Evolutionary conservation across 352 stramenopile genomes (phyloP), one percentile per base, ranked within the genome.

Genomic region (Globisporangium middletonii): DNA sequence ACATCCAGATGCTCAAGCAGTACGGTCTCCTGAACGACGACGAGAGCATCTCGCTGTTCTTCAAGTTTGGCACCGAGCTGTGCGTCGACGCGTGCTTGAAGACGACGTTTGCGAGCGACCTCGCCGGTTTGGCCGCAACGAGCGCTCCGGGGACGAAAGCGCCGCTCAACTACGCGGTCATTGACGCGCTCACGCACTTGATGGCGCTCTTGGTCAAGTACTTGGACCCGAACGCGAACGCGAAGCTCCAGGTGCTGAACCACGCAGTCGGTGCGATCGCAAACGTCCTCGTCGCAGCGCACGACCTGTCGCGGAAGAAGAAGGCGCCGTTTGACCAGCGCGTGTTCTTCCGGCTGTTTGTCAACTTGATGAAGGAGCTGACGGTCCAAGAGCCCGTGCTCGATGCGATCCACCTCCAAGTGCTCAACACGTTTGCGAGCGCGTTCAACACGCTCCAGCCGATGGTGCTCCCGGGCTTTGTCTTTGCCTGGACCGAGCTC

Each of bases 401-500:
- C 16, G 96, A 99, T 55, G 76, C 87, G 28, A 98, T 98, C 62
- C 96, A 97, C 48, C 69, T 97, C 18, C 87, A 94, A 62, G 91
- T 99, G 51, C 84, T 99, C 23, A 96, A 96, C 68, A 97, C 97
- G 15, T 99, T 99, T 78, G 94, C 93, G 11, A 97, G 93, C 50
- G 92, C 93, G 45, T 98, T 98, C 72, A 97, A 99, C 68, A 95
- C 96, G 51, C 75, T 98, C 19, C 97, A 99, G 77, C 97, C 97
- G 16, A 69, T 97, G 45, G 89, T 93, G 43, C 76, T 98, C 16
- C 97, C 97, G 38, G 92, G 88, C 13, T 99, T 99, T 72, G 91
- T 97, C 38, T 99, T 99, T 79, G 94, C 95, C 35, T 99, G 97
- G 97, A 95, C 98, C 37, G 96, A 99, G 74, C 83, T 99, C 15